A percentile compares a stretch with the other conserved stretches of the same genome.
These are phyloP conservation scores for Triticum urartu DNA, from an alignment of 176 grass and related monocot genomes.

Conservation along the genomic window DNA sequence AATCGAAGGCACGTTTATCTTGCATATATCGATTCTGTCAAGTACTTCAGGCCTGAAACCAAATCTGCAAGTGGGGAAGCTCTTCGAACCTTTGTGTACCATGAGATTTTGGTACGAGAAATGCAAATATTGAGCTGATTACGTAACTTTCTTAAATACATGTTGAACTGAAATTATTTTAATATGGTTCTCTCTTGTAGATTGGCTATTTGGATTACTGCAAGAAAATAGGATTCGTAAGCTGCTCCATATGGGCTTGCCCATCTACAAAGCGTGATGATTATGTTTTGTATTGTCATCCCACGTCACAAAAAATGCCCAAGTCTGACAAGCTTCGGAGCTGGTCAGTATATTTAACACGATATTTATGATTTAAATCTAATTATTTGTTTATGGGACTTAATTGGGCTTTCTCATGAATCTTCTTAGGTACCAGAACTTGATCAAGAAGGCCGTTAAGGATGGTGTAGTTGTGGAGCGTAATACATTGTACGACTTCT, in stretches of 20 bases:
- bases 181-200: constrained; percentile 34
- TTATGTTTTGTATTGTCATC: constrained; percentile 98
- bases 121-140: not conserved
- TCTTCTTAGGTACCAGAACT: constrained; percentile 77
- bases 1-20: constrained; percentile 85
- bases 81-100: constrained; percentile 90
- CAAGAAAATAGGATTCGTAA: constrained; percentile 82
- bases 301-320: constrained; percentile 84
- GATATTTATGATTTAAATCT: constrained; percentile 3
- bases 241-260: constrained; percentile 97
- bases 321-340: constrained; percentile 88
- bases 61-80: constrained; percentile 81
- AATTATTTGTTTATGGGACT: constrained; percentile 15
- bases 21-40: constrained; percentile 98
- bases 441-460: constrained; percentile 77
- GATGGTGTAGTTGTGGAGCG: constrained; percentile 77
- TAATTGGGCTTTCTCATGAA: constrained; percentile 18
- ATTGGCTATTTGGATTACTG: constrained; percentile 95
- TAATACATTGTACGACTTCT: constrained; percentile 74
- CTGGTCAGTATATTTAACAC: constrained; percentile 49
- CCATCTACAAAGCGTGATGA: constrained; percentile 90
- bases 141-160: constrained; percentile 19
- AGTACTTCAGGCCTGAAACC: constrained; percentile 91
- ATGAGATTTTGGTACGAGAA: constrained; percentile 90
- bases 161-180: constrained; percentile 18